These are phyloP conservation scores for Pleurotus cornucopiae DNA, from an alignment of 768 basidiomycete species.

Conservation along the genomic window DNA sequence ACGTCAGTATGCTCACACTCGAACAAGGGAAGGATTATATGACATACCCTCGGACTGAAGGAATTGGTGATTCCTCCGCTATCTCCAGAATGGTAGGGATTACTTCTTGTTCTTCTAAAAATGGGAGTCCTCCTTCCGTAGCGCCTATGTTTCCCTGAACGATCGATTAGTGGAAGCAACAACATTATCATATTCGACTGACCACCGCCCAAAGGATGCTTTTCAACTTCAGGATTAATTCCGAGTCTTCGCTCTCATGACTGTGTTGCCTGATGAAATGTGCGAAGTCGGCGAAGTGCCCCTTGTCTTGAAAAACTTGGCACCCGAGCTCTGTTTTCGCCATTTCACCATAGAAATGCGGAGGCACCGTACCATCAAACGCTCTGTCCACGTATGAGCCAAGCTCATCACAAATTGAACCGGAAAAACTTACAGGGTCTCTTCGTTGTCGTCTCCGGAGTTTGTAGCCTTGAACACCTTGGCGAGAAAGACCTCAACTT, in stretches of 20 bases:
- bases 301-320: slow-evolving; percentile 84
- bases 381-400: slow-evolving; percentile 32
- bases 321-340: slow-evolving; percentile 95
- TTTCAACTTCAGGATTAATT: slow-evolving; percentile 85
- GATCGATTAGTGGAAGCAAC: neutral
- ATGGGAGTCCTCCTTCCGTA: slow-evolving; percentile 84
- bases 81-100: slow-evolving; percentile 89
- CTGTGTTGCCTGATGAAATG: slow-evolving; percentile 87
- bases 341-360: slow-evolving; percentile 98
- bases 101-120: slow-evolving; percentile 94
- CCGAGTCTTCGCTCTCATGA: slow-evolving; percentile 77
- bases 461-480: slow-evolving; percentile 62
- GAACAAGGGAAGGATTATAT: neutral
- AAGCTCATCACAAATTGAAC: slow-evolving; percentile 1
- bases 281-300: slow-evolving; percentile 88
- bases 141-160: slow-evolving; percentile 90
- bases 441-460: slow-evolving; percentile 63
- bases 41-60: slow-evolving; percentile 91
- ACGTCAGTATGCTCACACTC: neutral
- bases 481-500: slow-evolving; percentile 89
- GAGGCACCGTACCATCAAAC: slow-evolving; percentile 85
- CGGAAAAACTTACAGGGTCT: slow-evolving; percentile 40
- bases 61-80: slow-evolving; percentile 82
- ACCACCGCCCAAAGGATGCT: slow-evolving; percentile 97
- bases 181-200: slow-evolving; percentile 26